These are phyloP conservation scores for Phaeosphaeriaceae sp. DNA, from an alignment of 2,329 filamentous ascomycete genomes.

Conservation along the genomic window DNA sequence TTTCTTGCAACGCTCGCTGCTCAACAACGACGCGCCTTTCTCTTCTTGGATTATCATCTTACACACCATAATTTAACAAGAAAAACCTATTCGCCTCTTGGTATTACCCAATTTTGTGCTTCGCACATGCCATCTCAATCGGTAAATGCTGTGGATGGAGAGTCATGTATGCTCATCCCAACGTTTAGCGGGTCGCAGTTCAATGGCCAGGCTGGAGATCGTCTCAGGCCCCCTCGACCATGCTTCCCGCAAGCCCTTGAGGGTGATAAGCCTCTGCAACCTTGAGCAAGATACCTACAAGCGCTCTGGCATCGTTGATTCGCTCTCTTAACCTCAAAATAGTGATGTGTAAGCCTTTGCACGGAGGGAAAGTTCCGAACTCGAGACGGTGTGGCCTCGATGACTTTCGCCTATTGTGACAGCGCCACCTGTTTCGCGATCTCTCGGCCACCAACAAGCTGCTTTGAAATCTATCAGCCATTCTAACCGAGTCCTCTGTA, in stretches of 20 bases:
- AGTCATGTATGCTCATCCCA: neutral
- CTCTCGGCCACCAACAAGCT: constrained; percentile 21
- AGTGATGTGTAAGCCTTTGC: constrained; percentile 6
- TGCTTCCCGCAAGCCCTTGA: constrained; percentile 47
- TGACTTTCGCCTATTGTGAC: constrained; percentile 17
- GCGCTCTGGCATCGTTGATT: constrained; percentile 9
- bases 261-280: constrained; percentile 32
- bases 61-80: too few species aligned
- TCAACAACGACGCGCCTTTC: too few species aligned
- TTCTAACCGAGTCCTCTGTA: constrained; percentile 42
- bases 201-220: constrained; percentile 37
- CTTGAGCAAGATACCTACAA: constrained; percentile 27
- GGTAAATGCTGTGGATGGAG: neutral
- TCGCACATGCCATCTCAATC: neutral
- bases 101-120: neutral
- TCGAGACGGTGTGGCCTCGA: constrained; percentile 21
- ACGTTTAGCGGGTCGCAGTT: constrained; percentile 2
- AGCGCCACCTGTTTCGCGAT: constrained; percentile 31
- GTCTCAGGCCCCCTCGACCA: constrained; percentile 45
- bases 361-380: constrained; percentile 26
- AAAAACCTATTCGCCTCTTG: too few species aligned
- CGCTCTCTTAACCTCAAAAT: constrained; percentile 11
- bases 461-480: constrained; percentile 42
- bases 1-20: too few species aligned
- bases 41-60: too few species aligned